Percentiles rank a stretch among this genome's conserved stretches.
phyloP scores from a whole-genome alignment of 306 rosid species.

The Albizia julibrissin region DNA sequence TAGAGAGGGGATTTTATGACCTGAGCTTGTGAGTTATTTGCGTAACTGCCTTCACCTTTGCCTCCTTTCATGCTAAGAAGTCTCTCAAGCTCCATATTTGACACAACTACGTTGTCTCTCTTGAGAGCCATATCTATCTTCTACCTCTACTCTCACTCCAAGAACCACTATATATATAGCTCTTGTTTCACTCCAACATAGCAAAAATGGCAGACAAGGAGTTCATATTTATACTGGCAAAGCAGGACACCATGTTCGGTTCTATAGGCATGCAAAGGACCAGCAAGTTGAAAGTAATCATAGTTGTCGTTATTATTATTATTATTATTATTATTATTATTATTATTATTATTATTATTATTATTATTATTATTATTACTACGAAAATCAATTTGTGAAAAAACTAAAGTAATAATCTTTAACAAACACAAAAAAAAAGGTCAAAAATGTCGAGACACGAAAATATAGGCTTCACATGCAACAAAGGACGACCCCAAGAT shows the following conservation, averaged over 20 bases:
- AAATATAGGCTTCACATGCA: slow-evolving; percentile 42
- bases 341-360: too few species aligned
- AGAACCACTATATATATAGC: background rate
- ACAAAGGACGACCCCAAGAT: slow-evolving; percentile 33
- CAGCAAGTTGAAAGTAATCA: slow-evolving; percentile 25
- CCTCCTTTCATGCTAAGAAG: slow-evolving; percentile 98
- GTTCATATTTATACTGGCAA: slow-evolving; percentile 31
- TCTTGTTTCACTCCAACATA: background rate
- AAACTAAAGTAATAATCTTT: background rate
- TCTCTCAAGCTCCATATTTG: slow-evolving; percentile 77
- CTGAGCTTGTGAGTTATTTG: slow-evolving; percentile 96
- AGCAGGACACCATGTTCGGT: slow-evolving; percentile 26
- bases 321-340: background rate
- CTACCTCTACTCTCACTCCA: background rate
- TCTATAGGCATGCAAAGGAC: slow-evolving; percentile 2
- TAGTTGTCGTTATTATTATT: background rate
- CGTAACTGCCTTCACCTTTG: slow-evolving; percentile 91
- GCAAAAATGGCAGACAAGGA: slow-evolving; percentile 15
- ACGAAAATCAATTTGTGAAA: background rate
- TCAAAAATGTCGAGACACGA: background rate
- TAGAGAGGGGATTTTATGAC: slow-evolving; percentile 22
- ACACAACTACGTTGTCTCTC: slow-evolving; percentile 73
- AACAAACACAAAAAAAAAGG: background rate
- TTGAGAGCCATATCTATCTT: slow-evolving; percentile 48
- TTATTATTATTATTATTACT: background rate